Percentiles rank a stretch among this genome's conserved stretches.
These are phyloP conservation scores for Oryza brachyantha DNA, from an alignment of 176 grass and related monocot species.

Conservation along the genomic window DNA sequence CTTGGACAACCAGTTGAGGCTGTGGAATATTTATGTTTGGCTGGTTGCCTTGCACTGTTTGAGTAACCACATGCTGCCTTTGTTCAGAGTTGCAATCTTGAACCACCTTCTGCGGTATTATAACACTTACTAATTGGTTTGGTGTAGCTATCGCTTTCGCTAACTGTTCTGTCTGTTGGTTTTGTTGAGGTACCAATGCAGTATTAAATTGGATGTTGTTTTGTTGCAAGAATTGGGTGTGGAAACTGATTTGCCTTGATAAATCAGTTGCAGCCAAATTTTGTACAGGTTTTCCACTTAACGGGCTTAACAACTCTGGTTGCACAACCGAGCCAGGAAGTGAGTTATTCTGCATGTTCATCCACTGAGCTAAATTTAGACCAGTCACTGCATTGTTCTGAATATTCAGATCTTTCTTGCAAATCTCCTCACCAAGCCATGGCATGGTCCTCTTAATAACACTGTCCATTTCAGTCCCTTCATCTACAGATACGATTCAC, in stretches of 20 bases:
- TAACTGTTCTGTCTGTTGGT: constrained; percentile 49
- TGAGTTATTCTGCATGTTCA: constrained; percentile 64
- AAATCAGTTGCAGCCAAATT: constrained; percentile 54
- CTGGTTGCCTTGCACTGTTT: constrained; percentile 41
- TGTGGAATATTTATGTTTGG: constrained; percentile 34
- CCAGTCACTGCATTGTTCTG: constrained; percentile 57
- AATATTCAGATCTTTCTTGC: constrained; percentile 59
- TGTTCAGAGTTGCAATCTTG: constrained; percentile 42
- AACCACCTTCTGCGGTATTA: constrained; percentile 41
- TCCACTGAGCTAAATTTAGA: constrained; percentile 71
- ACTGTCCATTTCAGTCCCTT: constrained; percentile 55
- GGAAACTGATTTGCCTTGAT: constrained; percentile 61
- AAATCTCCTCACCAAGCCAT: constrained; percentile 65
- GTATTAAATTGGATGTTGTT: constrained; percentile 64
- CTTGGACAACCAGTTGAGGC: constrained; percentile 31
- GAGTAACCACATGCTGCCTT: constrained; percentile 37
- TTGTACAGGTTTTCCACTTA: constrained; percentile 52
- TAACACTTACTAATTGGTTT: constrained; percentile 41
- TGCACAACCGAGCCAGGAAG: constrained; percentile 46
- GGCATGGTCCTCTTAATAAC: constrained; percentile 58
- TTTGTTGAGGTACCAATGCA: constrained; percentile 49
- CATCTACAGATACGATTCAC: constrained; percentile 43
- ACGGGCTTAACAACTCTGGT: constrained; percentile 51
- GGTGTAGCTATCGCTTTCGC: constrained; percentile 39
- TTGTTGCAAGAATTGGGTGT: constrained; percentile 59